These are phyloP conservation scores for Russula virescens DNA, from an alignment of 768 basidiomycete genomes.

Conservation along the genomic window DNA sequence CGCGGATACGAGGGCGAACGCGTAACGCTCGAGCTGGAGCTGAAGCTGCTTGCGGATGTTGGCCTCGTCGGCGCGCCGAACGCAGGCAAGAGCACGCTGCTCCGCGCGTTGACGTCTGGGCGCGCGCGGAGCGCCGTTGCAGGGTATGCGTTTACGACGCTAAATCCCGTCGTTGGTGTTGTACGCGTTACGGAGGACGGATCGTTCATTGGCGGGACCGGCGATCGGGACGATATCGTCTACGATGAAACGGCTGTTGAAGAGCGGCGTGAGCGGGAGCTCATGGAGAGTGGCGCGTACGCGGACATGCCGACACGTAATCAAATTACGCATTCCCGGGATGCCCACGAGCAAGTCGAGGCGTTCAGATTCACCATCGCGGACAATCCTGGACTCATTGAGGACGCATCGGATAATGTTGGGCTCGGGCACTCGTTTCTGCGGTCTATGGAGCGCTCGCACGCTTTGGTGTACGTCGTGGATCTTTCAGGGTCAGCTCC, in stretches of 20 bases:
- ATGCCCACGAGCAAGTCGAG: slow-evolving; percentile 40
- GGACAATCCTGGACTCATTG: slow-evolving; percentile 93
- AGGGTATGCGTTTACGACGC: slow-evolving; percentile 89
- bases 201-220: slow-evolving; percentile 49
- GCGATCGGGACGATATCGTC: slow-evolving; percentile 38
- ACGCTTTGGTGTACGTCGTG: slow-evolving; percentile 87
- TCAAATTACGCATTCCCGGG: slow-evolving; percentile 28
- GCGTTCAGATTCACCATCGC: slow-evolving; percentile 89
- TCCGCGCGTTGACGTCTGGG: slow-evolving; percentile 84
- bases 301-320: slow-evolving; percentile 49
- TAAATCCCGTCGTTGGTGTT: slow-evolving; percentile 90
- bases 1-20: slow-evolving; percentile 71
- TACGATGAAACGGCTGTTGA: slow-evolving; percentile 67
- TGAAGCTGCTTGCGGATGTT: slow-evolving; percentile 92
- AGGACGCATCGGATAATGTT: slow-evolving; percentile 77
- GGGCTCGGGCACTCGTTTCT: slow-evolving; percentile 94
- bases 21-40: slow-evolving; percentile 79
- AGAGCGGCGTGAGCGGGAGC: slow-evolving; percentile 38
- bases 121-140: slow-evolving; percentile 60
- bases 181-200: slow-evolving; percentile 81
- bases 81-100: slow-evolving; percentile 86
- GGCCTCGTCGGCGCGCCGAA: slow-evolving; percentile 96
- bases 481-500: slow-evolving; percentile 74
- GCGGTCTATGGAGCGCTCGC: slow-evolving; percentile 86
- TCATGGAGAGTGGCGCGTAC: slow-evolving; percentile 47